Evolutionary conservation across 2,329 filamentous ascomycete genomes (phyloP).

Genomic region (Hypoxylon rubiginosum): DNA sequence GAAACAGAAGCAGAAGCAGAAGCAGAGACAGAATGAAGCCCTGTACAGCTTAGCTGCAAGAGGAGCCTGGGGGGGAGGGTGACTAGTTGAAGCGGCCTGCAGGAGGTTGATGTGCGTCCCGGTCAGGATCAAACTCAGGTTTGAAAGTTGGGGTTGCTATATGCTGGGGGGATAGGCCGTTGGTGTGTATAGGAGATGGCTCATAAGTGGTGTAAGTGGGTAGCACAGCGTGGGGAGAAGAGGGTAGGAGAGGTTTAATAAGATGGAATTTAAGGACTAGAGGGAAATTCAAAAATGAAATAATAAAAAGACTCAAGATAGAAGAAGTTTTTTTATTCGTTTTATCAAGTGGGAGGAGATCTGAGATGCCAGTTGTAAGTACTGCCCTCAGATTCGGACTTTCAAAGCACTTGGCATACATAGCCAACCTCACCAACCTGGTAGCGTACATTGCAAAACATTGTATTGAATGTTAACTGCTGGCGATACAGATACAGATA

Average conservation of each 20-base stretch:
- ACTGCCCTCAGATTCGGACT: slow-evolving; percentile 27
- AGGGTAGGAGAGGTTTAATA: slow-evolving; percentile 4
- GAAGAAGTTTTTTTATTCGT: too few species aligned
- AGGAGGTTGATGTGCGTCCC: slow-evolving; percentile 39
- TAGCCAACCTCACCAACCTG: slow-evolving; percentile 10
- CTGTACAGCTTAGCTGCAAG: slow-evolving; percentile 34
- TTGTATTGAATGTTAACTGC: slow-evolving; percentile 27
- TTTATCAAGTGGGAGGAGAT: slow-evolving; percentile 15
- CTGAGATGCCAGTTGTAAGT: slow-evolving; percentile 26
- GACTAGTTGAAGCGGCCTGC: slow-evolving; percentile 42
- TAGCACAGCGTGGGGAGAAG: slow-evolving; percentile 15
- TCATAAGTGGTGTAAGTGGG: slow-evolving; percentile 31
- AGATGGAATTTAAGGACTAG: slow-evolving; percentile 8
- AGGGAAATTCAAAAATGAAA: slow-evolving; percentile 16
- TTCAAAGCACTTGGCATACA: slow-evolving; percentile 40
- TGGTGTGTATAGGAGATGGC: slow-evolving; percentile 14
- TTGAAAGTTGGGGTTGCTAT: slow-evolving; percentile 36
- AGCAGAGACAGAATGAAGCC: slow-evolving; percentile 21
- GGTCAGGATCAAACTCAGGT: slow-evolving; percentile 41
- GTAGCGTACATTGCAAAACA: neutral
- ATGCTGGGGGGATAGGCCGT: slow-evolving; percentile 17
- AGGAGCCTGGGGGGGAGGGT: slow-evolving; percentile 38
- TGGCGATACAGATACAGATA: slow-evolving; percentile 15
- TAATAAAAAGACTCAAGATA: slow-evolving; percentile 20
- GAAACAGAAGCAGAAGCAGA: too few species aligned